Conservation (phyloP, 2,329 filamentous ascomycete species). For the Harringtonia lauricola region DNA sequence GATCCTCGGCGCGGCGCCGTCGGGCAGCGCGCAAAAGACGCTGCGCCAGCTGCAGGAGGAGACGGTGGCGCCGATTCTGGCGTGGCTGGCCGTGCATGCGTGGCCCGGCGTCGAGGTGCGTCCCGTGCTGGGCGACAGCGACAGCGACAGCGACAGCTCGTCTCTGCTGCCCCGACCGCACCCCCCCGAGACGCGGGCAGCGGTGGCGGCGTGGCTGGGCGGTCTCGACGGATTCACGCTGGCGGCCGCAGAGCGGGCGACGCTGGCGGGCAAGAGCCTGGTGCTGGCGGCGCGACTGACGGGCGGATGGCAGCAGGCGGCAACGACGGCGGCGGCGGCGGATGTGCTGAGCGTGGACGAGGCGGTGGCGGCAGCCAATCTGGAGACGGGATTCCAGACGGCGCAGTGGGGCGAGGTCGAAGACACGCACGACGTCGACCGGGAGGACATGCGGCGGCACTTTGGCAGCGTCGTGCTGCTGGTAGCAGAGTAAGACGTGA, state of each 20-base stretch:
- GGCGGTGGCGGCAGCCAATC: conserved; percentile 62
- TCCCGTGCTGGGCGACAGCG: conserved; percentile 70
- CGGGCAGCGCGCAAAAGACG: no score
- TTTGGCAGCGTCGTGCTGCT: conserved; percentile 78
- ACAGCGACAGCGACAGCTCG: conserved; percentile 26
- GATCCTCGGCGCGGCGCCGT: conserved; percentile 19
- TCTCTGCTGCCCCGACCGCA: conserved; percentile 70
- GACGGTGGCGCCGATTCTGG: conserved; percentile 58
- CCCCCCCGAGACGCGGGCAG: conserved; percentile 59
- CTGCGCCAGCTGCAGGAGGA: conserved; percentile 64
- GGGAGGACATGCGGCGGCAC: conserved; percentile 79
- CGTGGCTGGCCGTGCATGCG: conserved; percentile 57
- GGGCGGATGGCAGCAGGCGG: conserved; percentile 55
- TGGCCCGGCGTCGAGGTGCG: conserved; percentile 75
- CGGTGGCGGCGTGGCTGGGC: conserved; percentile 67
- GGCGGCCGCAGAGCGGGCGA: conserved; percentile 73
- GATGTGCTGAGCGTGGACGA: conserved; percentile 67
- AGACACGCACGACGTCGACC: conserved; percentile 93
- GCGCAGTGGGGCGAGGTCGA: conserved; percentile 92
- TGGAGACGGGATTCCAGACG: conserved; percentile 88
- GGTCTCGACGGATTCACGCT: conserved; percentile 69
- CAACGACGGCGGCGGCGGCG: conserved; percentile 14
- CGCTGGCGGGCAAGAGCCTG: conserved; percentile 79
- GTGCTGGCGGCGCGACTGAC: conserved; percentile 66
- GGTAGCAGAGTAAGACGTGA: conserved; percentile 7